Conservation (phyloP, 345 rosid species). For the Camelina sativa region DNA sequence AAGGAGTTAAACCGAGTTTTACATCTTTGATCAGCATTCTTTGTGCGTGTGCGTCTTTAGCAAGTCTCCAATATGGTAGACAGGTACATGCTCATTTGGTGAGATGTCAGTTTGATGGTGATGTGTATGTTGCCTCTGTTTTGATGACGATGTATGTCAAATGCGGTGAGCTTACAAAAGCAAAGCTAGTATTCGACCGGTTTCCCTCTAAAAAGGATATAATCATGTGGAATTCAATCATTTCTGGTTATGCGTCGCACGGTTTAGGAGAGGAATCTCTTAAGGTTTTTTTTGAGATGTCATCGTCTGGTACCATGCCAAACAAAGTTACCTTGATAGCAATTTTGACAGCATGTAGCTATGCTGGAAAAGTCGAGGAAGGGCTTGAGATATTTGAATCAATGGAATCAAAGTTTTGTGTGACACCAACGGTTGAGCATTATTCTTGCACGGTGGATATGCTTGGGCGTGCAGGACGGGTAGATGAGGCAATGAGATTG, state of each 20-base stretch:
- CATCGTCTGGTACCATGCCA: conserved; percentile 55
- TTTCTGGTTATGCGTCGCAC: conserved; percentile 76
- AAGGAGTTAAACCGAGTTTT: conserved; percentile 59
- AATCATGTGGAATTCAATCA: conserved; percentile 86
- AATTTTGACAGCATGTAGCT: conserved; percentile 83
- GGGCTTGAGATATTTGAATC: conserved; percentile 67
- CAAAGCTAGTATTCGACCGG: conserved; percentile 65
- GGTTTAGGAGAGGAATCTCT: conserved; percentile 77
- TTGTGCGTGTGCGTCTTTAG: conserved; percentile 69
- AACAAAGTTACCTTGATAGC: conserved; percentile 78
- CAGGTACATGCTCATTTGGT: conserved; percentile 74
- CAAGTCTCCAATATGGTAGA: conserved; percentile 73
- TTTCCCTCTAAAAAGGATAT: conserved; percentile 64
- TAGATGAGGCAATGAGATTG: conserved; percentile 67
- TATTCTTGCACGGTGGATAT: conserved; percentile 87
- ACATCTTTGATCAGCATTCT: conserved; percentile 72
- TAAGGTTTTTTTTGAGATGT: conserved; percentile 62
- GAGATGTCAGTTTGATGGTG: conserved; percentile 63
- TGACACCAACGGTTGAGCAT: conserved; percentile 63
- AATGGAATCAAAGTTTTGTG: conserved; percentile 59
- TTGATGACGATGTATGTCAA: conserved; percentile 81
- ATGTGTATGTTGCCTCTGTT: conserved; percentile 77
- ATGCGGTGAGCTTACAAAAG: conserved; percentile 73
- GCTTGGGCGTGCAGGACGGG: conserved; percentile 76
- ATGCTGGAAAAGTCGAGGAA: conserved; percentile 69